Conservation (phyloP, 2,329 filamentous ascomycete genomes). For the Epichloe brachyelytri region DNA sequence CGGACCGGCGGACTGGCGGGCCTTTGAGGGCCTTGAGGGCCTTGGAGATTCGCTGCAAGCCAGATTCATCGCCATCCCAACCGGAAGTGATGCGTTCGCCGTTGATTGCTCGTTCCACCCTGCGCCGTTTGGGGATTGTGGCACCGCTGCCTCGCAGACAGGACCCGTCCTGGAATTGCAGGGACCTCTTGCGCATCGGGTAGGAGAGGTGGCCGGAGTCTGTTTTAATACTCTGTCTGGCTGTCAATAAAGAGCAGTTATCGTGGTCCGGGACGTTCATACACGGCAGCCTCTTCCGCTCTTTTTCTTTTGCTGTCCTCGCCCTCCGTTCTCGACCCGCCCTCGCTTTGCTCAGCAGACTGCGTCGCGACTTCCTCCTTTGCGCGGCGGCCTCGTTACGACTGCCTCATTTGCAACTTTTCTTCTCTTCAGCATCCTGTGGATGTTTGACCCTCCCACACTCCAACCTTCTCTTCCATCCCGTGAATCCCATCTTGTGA, state of each 20-base stretch:
- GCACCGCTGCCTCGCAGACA: background rate
- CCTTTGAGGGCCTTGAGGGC: no score
- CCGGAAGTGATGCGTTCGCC: background rate
- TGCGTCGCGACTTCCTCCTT: constrained; percentile 7
- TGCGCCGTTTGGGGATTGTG: constrained; percentile 3
- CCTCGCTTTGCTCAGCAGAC: background rate
- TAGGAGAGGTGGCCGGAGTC: background rate
- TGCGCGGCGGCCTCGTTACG: background rate
- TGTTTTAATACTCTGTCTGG: background rate
- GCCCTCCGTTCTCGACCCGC: background rate
- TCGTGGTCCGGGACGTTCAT: background rate
- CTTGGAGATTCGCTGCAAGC: no score
- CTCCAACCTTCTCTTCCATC: background rate
- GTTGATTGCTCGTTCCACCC: background rate
- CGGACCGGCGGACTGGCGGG: no score
- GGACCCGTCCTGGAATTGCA: background rate
- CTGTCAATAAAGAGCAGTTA: background rate
- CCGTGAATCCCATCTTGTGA: background rate
- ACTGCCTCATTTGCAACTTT: constrained; percentile 3
- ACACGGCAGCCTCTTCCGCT: background rate
- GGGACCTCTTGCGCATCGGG: background rate
- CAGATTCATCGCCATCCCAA: background rate
- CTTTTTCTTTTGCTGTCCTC: background rate
- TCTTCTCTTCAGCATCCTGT: constrained; percentile 4
- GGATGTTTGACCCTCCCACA: background rate